Conservation (phyloP, 352 stramenopile genomes). For the Pythium dissotocum region DNA sequence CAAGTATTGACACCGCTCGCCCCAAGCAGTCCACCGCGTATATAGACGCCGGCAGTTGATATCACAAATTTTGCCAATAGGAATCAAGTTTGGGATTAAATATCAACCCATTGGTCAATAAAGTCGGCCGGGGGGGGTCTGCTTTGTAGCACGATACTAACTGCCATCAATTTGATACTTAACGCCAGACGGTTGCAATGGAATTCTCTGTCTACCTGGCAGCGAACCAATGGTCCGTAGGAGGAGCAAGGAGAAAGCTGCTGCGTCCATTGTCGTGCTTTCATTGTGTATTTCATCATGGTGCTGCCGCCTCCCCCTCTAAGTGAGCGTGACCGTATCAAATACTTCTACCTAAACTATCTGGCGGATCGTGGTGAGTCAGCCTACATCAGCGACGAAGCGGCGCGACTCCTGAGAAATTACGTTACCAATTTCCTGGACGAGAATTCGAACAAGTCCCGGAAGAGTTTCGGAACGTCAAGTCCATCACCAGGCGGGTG, state of each 20-base stretch:
- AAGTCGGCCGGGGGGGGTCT: background rate
- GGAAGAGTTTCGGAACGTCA: background rate
- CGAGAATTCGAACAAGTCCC: background rate
- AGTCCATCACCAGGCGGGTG: background rate
- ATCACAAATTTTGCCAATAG: background rate
- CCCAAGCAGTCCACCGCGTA: too few species aligned
- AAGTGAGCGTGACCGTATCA: background rate
- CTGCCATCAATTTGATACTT: slow-evolving; percentile 1
- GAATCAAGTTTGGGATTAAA: background rate
- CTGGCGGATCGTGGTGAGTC: too few species aligned
- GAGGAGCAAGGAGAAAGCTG: too few species aligned
- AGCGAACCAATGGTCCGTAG: too few species aligned
- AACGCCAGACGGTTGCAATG: too few species aligned
- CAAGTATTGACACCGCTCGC: too few species aligned
- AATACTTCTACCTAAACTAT: too few species aligned
- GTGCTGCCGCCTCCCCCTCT: too few species aligned
- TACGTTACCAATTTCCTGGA: background rate
- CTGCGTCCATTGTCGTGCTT: too few species aligned
- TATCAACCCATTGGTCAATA: background rate
- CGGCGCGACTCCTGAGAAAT: background rate
- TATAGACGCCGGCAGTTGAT: background rate
- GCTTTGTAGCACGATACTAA: background rate
- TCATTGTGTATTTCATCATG: too few species aligned
- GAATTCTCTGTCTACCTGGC: too few species aligned
- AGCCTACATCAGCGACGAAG: too few species aligned